Evolutionary conservation across 192 early-diverging fungal genomes (phyloP).

Genomic region (Backusella luteola): DNA sequence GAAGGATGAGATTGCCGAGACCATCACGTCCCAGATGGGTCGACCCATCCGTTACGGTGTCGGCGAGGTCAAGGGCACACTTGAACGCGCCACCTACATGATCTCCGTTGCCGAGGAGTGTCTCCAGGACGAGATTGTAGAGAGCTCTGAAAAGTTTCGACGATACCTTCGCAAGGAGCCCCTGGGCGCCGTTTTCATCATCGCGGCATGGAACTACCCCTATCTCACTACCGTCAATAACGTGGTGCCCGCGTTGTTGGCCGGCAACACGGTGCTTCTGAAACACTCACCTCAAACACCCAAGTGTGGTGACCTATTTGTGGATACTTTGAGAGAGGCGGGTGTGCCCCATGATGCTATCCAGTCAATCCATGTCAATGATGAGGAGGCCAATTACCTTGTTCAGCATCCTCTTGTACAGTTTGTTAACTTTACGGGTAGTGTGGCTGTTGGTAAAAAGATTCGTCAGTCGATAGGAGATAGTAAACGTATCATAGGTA

Average conservation of each 20-base stretch:
- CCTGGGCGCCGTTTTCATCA: slow-evolving; percentile 44
- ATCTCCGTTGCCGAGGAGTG: slow-evolving; percentile 62
- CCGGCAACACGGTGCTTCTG: slow-evolving; percentile 73
- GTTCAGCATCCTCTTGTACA: slow-evolving; percentile 57
- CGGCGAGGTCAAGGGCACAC: slow-evolving; percentile 72
- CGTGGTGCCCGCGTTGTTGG: slow-evolving; percentile 75
- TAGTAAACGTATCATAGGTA: slow-evolving; percentile 61
- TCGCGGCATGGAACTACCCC: slow-evolving; percentile 80
- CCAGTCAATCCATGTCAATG: slow-evolving; percentile 52
- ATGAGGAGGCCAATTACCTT: slow-evolving; percentile 50
- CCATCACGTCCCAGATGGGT: slow-evolving; percentile 68
- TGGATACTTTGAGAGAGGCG: slow-evolving; percentile 57
- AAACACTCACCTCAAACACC: slow-evolving; percentile 85
- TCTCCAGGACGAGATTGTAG: slow-evolving; percentile 57
- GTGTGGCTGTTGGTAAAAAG: slow-evolving; percentile 66
- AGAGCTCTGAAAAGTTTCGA: slow-evolving; percentile 48
- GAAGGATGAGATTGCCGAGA: slow-evolving; percentile 52
- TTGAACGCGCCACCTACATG: slow-evolving; percentile 67
- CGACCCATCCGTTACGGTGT: slow-evolving; percentile 60
- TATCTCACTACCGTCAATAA: slow-evolving; percentile 74
- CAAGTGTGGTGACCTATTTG: slow-evolving; percentile 69
- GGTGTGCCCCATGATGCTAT: slow-evolving; percentile 70
- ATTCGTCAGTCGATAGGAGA: slow-evolving; percentile 47
- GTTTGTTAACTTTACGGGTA: slow-evolving; percentile 79
- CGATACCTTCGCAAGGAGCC: slow-evolving; percentile 72